Evolutionary conservation across 805 yeast species (phyloP).

Genomic region (Teunomyces gatunensis): DNA sequence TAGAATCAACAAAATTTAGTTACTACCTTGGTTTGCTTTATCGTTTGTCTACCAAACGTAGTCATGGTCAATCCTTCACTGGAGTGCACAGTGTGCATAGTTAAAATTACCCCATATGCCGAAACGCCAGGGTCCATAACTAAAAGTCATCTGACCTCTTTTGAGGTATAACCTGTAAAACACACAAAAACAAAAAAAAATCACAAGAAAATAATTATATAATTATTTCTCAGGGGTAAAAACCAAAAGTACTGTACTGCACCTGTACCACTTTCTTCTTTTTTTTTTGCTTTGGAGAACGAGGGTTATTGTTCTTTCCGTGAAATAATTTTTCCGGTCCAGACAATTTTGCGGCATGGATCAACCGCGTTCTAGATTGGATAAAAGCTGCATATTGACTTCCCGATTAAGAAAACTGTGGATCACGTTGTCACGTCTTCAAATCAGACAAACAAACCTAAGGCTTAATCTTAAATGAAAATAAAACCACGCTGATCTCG

Average conservation of each 20-base stretch:
- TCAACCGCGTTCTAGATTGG: too few relatives aligned
- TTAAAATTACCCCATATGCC: background rate
- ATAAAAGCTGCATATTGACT: background rate
- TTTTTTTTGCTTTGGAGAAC: background rate
- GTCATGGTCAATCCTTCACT: background rate
- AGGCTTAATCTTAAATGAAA: background rate
- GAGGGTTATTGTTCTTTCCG: too few relatives aligned
- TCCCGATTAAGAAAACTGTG: background rate
- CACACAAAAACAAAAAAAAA: background rate
- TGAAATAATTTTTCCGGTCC: too few relatives aligned
- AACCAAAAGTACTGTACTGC: too few relatives aligned
- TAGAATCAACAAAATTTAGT: background rate
- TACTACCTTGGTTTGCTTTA: too few relatives aligned
- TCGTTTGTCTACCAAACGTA: background rate
- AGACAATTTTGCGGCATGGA: too few relatives aligned
- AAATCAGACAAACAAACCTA: background rate
- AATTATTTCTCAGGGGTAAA: background rate
- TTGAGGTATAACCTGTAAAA: too few relatives aligned
- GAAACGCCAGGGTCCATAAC: background rate
- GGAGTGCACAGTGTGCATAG: background rate
- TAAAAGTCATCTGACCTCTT: background rate
- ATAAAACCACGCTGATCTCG: background rate
- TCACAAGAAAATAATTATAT: background rate
- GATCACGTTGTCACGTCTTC: background rate
- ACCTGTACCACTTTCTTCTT: background rate